These are phyloP conservation scores for Coniella lustricola DNA, from an alignment of 2,329 filamentous ascomycete species.

Conservation along the genomic window DNA sequence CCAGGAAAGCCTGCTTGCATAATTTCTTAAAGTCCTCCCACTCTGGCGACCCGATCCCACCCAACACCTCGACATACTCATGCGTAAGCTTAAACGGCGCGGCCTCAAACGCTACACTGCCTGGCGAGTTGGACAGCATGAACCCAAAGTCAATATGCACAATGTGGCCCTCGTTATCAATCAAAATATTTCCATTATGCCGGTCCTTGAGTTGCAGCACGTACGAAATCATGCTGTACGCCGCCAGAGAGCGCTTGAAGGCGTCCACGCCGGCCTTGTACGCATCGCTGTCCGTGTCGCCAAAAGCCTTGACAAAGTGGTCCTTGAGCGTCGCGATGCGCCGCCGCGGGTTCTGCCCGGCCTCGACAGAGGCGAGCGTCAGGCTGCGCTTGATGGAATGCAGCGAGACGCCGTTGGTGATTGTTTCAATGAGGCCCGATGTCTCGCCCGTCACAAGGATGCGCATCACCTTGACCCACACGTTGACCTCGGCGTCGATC, in stretches of 20 bases:
- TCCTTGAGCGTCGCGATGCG: constrained; percentile 75
- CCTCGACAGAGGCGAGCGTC: constrained; percentile 66
- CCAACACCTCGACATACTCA: constrained; percentile 78
- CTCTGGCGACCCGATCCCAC: constrained; percentile 61
- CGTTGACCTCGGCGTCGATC: constrained; percentile 64
- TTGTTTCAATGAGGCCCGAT: constrained; percentile 78
- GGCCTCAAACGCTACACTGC: constrained; percentile 77
- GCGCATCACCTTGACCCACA: constrained; percentile 87
- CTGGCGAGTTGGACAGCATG: constrained; percentile 81
- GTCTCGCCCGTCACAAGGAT: constrained; percentile 81
- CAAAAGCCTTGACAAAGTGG: constrained; percentile 76
- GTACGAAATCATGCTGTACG: constrained; percentile 80
- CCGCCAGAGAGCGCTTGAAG: constrained; percentile 74
- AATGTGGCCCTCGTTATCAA: constrained; percentile 80
- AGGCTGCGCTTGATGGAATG: constrained; percentile 78
- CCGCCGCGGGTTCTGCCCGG: constrained; percentile 64
- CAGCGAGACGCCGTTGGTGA: constrained; percentile 80
- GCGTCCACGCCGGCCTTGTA: constrained; percentile 68
- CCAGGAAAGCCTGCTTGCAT: constrained; percentile 80
- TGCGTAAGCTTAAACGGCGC: constrained; percentile 78
- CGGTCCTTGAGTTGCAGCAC: constrained; percentile 78
- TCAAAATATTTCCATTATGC: constrained; percentile 80
- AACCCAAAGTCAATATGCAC: constrained; percentile 88
- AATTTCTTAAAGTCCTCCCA: constrained; percentile 71
- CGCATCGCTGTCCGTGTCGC: constrained; percentile 58